Base-by-base conservation (phyloP, 345 rosid genomes). In the Laguncularia racemosa region DNA sequence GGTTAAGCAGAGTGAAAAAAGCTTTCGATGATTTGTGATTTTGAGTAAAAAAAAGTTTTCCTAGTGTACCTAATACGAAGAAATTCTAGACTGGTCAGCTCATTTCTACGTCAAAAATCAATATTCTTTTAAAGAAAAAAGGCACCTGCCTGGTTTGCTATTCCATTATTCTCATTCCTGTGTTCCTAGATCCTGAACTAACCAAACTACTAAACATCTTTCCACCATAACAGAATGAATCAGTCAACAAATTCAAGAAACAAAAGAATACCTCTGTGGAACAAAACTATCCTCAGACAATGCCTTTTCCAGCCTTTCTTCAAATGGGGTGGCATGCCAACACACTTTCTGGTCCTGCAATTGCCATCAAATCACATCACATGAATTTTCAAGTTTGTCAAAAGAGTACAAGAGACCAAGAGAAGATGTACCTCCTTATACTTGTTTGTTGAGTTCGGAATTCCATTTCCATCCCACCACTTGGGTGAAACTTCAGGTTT, bases 401-500 rank as follows among this genome's bases (percentile, higher is more conserved):
- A 50, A 58, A 44, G 47, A 46, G 44, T 14, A 50, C 21, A 61
- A 50, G 15, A 16, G 14, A 33, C 4, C 51, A 28, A 16, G 13
- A 8, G 57, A 33, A 33, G 40, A 44, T n/a, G 49, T 72, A 92
- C 97, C 92, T 92, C 98, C 79, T 86, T 89, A 76, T 92, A 92
- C 68, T 89, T 92, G 69, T 76, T 92, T 44, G 95, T 92, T 28
- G 97, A 86, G 71, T 92, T 89, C 45, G 98, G 98, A 64, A 89
- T 92, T 56, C 98, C 98, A 67, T 92, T 92, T 40, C 98, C 97
- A 75, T 86, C 95, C 97, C 97, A 89, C 88, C 93, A 85, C 77
- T 80, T 92, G 17, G 84, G 88, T 14, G 82, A 63, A 61, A 76
- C 60, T n/a, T 71, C 70, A 57, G 86, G 40, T 45, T 69, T 57